phyloP scores from a whole-genome alignment of 73 alveolate genomes.

The Paramecium octaurelia region DNA sequence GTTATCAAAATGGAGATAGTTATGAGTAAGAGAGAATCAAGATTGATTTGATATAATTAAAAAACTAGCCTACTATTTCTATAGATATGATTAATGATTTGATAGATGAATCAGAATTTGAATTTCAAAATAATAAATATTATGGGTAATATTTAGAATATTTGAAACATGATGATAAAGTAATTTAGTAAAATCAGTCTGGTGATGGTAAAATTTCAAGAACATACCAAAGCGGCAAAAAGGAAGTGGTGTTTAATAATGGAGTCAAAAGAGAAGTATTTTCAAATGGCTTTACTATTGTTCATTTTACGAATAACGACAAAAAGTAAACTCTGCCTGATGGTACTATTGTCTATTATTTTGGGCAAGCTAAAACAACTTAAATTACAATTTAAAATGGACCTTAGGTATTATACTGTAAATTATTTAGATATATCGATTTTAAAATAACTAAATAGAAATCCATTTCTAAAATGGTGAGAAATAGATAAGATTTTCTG shows the following conservation, averaged over 20 bases:
- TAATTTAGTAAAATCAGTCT: conserved; percentile 41
- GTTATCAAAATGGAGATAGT: conserved; percentile 40
- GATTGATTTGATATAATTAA: not conserved
- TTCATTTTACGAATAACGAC: conserved; percentile 91
- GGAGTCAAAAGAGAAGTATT: conserved; percentile 94
- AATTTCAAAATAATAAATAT: not conserved
- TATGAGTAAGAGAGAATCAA: not conserved
- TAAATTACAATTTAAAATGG: conserved; percentile 93
- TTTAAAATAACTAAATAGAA: conserved; percentile 91
- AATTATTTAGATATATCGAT: conserved; percentile 63
- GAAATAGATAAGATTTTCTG: conserved; percentile 88
- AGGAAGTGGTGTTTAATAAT: conserved; percentile 90
- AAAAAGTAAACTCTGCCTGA: conserved; percentile 87
- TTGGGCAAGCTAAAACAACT: conserved; percentile 93
- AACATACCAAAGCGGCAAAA: conserved; percentile 81
- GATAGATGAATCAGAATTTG: conserved; percentile 28
- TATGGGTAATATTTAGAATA: not conserved
- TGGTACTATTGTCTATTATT: conserved; percentile 89
- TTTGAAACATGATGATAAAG: conserved; percentile 30
- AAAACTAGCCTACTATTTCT: not conserved
- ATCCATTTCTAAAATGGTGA: conserved; percentile 95
- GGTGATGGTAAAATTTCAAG: conserved; percentile 73
- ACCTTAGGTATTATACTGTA: conserved; percentile 71
- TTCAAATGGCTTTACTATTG: conserved; percentile 93
- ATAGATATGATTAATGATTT: not conserved